Conservation (phyloP, 2,329 filamentous ascomycete species). For the Berkeleyomyces rouxiae region DNA sequence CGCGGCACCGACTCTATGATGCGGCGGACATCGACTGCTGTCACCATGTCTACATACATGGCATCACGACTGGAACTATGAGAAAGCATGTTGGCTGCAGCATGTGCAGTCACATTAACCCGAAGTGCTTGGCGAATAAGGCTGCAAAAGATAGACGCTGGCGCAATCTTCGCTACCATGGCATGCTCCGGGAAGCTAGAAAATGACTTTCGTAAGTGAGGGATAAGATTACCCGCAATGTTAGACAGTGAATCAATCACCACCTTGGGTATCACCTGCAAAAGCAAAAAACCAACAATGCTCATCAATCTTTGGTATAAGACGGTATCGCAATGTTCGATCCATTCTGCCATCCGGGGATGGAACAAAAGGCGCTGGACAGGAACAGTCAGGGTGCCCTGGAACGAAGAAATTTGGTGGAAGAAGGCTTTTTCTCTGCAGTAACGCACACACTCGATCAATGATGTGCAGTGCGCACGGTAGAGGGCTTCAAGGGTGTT, state of each 20-base stretch:
- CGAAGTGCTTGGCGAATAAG: conserved; percentile 74
- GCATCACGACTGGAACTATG: conserved; percentile 79
- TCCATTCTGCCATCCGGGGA: conserved; percentile 72
- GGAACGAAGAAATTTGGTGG: conserved; percentile 84
- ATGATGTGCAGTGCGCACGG: conserved; percentile 82
- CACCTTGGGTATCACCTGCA: conserved; percentile 78
- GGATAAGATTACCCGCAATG: conserved; percentile 66
- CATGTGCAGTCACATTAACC: conserved; percentile 86
- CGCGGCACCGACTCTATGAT: conserved; percentile 46
- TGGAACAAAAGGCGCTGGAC: conserved; percentile 84
- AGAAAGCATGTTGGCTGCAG: conserved; percentile 81
- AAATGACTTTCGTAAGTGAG: conserved; percentile 72
- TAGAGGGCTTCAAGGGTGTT: conserved; percentile 78
- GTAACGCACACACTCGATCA: conserved; percentile 88
- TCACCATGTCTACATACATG: conserved; percentile 89
- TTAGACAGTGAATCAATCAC: conserved; percentile 76
- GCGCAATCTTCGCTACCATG: conserved; percentile 69
- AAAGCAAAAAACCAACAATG: conserved; percentile 71
- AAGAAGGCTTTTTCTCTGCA: conserved; percentile 97
- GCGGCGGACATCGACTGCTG: conserved; percentile 44
- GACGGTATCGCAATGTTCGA: conserved; percentile 85
- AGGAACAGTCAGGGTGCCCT: conserved; percentile 89
- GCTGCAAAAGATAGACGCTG: conserved; percentile 74
- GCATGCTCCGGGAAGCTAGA: conserved; percentile 74
- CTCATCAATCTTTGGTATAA: conserved; percentile 96